These are phyloP conservation scores for Piper longum DNA, from an alignment of 164 flowering plant species.

Conservation along the genomic window DNA sequence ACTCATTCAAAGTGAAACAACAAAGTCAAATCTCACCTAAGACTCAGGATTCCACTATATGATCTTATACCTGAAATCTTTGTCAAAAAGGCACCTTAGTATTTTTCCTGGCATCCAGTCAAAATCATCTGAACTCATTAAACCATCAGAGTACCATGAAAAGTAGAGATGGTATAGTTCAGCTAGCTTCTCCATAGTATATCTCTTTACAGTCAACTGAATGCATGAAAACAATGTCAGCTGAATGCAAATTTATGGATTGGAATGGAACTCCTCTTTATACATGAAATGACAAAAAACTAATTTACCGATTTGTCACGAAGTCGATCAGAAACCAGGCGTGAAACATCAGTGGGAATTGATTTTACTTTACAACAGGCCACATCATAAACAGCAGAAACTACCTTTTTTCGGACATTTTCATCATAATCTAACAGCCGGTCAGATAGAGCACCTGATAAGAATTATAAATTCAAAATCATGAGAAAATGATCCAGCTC, in stretches of 20 bases:
- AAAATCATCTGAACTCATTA: slow-evolving; percentile 26
- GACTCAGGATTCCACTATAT: background rate
- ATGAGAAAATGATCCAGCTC: background rate
- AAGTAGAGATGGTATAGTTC: slow-evolving; percentile 57
- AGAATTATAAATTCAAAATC: slow-evolving; percentile 16
- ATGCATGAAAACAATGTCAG: slow-evolving; percentile 6
- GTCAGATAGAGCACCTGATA: slow-evolving; percentile 70
- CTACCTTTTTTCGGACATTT: slow-evolving; percentile 85
- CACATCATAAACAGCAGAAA: slow-evolving; percentile 70
- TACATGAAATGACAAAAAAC: slow-evolving; percentile 1
- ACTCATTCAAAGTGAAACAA: background rate
- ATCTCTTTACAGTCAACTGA: slow-evolving; percentile 74
- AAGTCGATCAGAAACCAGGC: slow-evolving; percentile 83
- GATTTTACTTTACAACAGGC: slow-evolving; percentile 40
- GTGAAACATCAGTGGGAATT: slow-evolving; percentile 52
- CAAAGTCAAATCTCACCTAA: background rate
- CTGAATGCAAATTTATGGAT: background rate
- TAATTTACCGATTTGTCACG: slow-evolving; percentile 86
- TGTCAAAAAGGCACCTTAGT: slow-evolving; percentile 82
- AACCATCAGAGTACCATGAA: slow-evolving; percentile 28
- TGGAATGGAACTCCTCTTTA: too few species aligned
- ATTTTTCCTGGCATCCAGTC: slow-evolving; percentile 96
- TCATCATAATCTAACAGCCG: slow-evolving; percentile 93
- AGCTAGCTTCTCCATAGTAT: slow-evolving; percentile 86
- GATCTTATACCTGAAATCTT: slow-evolving; percentile 66